phyloP scores from a whole-genome alignment of 257 asterid genomes.

The Capsicum pubescens region DNA sequence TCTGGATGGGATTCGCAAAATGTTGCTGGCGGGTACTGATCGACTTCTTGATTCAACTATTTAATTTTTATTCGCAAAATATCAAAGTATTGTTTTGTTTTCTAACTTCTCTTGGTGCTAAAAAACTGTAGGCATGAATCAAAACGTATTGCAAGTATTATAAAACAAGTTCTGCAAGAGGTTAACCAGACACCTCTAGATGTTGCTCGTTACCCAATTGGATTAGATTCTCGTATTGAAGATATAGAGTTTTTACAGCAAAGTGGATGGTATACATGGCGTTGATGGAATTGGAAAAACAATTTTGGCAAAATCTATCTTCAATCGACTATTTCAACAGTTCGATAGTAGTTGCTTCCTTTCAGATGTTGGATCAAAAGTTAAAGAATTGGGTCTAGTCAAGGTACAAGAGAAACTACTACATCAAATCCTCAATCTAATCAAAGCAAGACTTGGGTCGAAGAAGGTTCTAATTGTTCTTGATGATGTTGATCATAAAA shows the following conservation, averaged over 20 bases:
- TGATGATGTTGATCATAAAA: not conserved
- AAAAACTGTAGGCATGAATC: not conserved
- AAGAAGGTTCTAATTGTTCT: not conserved
- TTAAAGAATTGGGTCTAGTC: not conserved
- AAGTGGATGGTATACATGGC: not conserved
- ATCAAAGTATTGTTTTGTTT: not conserved
- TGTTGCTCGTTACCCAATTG: not conserved
- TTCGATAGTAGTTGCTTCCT: not conserved
- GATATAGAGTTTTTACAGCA: not conserved
- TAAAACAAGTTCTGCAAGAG: not conserved
- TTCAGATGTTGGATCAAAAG: not conserved
- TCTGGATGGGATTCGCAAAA: not conserved
- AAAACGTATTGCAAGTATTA: not conserved
- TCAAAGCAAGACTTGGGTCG: not conserved
- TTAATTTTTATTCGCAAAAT: not conserved
- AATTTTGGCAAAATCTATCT: not conserved
- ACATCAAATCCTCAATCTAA: not conserved
- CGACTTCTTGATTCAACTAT: not conserved
- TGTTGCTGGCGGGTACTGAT: not conserved
- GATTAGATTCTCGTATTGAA: not conserved
- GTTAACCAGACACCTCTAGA: not conserved
- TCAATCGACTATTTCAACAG: not conserved
- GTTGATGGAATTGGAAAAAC: conserved; percentile 6
- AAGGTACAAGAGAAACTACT: not conserved
- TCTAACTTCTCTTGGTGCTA: not conserved